phyloP scores from a whole-genome alignment of 208 protist genomes.

The Trypanosoma scelopori region DNA sequence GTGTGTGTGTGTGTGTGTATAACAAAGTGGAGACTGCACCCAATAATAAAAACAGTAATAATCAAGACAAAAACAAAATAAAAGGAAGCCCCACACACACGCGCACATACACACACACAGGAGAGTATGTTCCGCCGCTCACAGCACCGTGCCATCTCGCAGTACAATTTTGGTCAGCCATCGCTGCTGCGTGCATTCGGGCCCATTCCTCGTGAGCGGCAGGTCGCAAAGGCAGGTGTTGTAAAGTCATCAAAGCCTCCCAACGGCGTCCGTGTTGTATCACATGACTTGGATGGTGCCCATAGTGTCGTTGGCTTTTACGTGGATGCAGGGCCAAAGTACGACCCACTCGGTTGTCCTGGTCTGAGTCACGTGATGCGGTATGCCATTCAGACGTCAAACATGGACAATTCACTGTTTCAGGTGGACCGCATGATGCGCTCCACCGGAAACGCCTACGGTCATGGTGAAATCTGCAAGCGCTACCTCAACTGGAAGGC shows the following conservation, averaged over 20 bases:
- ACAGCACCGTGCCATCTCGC: slow-evolving; percentile 50
- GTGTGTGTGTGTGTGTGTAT: too few species aligned
- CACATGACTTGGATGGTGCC: slow-evolving; percentile 71
- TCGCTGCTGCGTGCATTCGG: slow-evolving; percentile 64
- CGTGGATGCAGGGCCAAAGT: slow-evolving; percentile 79
- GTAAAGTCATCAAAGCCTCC: slow-evolving; percentile 57
- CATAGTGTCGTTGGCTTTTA: slow-evolving; percentile 71
- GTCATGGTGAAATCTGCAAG: slow-evolving; percentile 79
- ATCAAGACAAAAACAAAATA: too few species aligned
- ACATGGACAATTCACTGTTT: slow-evolving; percentile 86
- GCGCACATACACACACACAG: too few species aligned
- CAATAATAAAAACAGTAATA: too few species aligned
- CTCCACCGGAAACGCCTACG: slow-evolving; percentile 64
- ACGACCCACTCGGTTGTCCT: slow-evolving; percentile 67
- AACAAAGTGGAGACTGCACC: too few species aligned
- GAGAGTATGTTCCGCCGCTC: slow-evolving; percentile 55
- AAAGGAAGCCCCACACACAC: too few species aligned
- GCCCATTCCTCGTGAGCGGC: slow-evolving; percentile 32
- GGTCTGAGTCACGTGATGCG: slow-evolving; percentile 88
- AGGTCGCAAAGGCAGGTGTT: slow-evolving; percentile 30
- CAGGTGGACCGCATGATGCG: slow-evolving; percentile 87
- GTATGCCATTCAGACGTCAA: slow-evolving; percentile 80
- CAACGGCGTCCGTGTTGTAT: slow-evolving; percentile 76
- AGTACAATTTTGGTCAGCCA: slow-evolving; percentile 83
- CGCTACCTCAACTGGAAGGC: slow-evolving; percentile 71